These are phyloP conservation scores for Stereocaulon alpinum DNA, from an alignment of 495 filamentous ascomycete genomes.

Conservation along the genomic window DNA sequence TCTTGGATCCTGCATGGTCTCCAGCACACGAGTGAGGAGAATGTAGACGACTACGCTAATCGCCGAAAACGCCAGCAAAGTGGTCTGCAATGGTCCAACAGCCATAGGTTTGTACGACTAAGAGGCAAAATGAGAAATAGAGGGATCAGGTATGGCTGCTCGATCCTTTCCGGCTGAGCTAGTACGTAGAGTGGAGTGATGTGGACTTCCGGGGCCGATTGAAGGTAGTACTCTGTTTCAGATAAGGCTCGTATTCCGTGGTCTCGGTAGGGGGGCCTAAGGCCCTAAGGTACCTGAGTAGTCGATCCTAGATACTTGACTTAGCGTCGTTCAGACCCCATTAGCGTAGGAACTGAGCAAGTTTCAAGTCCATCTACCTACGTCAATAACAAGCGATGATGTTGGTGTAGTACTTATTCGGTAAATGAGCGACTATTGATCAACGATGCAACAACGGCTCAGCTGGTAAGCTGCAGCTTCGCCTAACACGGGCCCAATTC, in stretches of 20 bases:
- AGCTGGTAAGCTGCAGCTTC: background rate
- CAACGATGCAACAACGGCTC: background rate
- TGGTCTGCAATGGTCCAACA: too few species aligned
- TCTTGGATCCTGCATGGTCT: background rate
- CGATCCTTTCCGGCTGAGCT: background rate
- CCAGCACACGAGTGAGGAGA: background rate
- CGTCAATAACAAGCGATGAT: too few species aligned
- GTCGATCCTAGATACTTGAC: background rate
- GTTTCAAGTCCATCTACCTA: background rate
- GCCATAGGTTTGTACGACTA: too few species aligned
- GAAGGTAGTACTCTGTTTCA: background rate
- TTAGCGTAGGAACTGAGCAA: background rate
- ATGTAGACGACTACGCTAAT: background rate
- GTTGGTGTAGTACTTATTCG: too few species aligned
- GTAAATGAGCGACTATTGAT: too few species aligned
- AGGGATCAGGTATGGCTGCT: background rate
- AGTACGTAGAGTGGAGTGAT: background rate
- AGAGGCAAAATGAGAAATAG: too few species aligned
- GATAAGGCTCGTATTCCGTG: background rate
- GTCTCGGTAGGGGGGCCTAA: background rate
- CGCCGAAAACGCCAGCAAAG: too few species aligned
- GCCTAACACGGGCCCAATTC: background rate
- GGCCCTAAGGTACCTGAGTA: too few species aligned
- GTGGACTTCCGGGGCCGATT: background rate
- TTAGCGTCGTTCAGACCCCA: background rate